Evolutionary conservation across 768 basidiomycete species (phyloP), one percentile per base, ranked within the genome.

Genomic region (Podaxis pistillaris): DNA sequence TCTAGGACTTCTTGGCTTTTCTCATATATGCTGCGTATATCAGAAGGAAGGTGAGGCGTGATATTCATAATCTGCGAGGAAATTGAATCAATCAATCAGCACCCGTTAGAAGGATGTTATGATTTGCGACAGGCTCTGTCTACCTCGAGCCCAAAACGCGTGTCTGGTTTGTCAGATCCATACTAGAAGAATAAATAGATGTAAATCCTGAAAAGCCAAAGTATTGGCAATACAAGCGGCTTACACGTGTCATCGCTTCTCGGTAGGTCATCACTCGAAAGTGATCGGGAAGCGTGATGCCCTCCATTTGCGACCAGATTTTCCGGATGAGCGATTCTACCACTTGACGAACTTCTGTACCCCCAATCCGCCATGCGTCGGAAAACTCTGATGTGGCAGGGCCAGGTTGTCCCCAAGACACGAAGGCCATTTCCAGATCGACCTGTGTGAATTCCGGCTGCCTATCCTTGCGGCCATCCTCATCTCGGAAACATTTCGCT

Each of bases 401-500:
- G 36, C 70, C 66, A 49, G 70, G 57, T 56, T 73, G 68, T 33
- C 89, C 89, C 87, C 96, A 97, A 7, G 90, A 89, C 17, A 96
- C 88, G 75, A 91, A 98, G 1, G 91, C 94, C 91, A 97, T 96
- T 76, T 98, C 96, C 65, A 98, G 75, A 85, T 98, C 96, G 64
- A 98, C 81, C 76, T 98, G 96, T 22, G 96, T 98, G 75, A 98
- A 98, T 74, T 98, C 96, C 0, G 96, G 95, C 71, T 98, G 96
- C 49, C 96, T 84, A 72, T 98, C 96, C 74, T 91, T 95, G 61
- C 96, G 83, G 3, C 95, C 94, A 70, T 93, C 94, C 74, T 98
- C 96, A 73, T 98, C 96, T 50, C 96, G 86, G 81, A 98, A 98
- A 76, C 96, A 98, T 66, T 86, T 86, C 13, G 96, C 96, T 58